Base-by-base conservation (phyloP, 2,329 filamentous ascomycete genomes). In the Fusarium devonianum region DNA sequence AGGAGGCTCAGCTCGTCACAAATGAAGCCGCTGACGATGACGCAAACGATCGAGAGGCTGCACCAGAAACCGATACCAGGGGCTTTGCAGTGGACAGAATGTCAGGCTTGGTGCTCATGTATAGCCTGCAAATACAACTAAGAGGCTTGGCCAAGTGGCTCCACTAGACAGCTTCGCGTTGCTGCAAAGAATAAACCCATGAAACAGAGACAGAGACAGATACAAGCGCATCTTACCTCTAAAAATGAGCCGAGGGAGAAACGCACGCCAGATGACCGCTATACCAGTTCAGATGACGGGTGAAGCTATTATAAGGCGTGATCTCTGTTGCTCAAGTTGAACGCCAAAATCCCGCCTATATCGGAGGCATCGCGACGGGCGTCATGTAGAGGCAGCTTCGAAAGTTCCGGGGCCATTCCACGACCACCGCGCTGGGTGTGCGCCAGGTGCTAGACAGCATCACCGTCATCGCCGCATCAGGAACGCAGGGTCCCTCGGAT, bases 401-500 rank as follows among this genome's bases (percentile, higher is more conserved):
- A 35, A 49, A 34, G 26, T 35, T 58, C 37, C 35, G 30, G 42
- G 51, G 47, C 43, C 50, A 48, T 62, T 42, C 45, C 49, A 53
- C 17, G 42, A 44, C 47, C 49, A 45, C 33, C 30, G 37, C 43
- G 34, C 39, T 37, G 49, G 52, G 30, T 36, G 41, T 28, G 35
- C 32, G 10, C 37, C 21, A 46, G 35, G 47, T 16, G 17, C 25
- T 46, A 13, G 37, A 46, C 23, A 36, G 25, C 12, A 45, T 53
- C 53, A 61, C 57, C 60, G 57, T 42, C 23, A 46, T 38, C 57
- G 63, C 57, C 60, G 57, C 5, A 45, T 34, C 33, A 42, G 34
- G 53, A 38, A 22, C 46, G 42, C 41, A 28, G 56, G 56, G 39
- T 41, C 32, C 26, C 28, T 53, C 18, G 40, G 59, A 33, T 47